These are phyloP conservation scores for Russula lepida DNA, from an alignment of 768 basidiomycete species.

Conservation along the genomic window DNA sequence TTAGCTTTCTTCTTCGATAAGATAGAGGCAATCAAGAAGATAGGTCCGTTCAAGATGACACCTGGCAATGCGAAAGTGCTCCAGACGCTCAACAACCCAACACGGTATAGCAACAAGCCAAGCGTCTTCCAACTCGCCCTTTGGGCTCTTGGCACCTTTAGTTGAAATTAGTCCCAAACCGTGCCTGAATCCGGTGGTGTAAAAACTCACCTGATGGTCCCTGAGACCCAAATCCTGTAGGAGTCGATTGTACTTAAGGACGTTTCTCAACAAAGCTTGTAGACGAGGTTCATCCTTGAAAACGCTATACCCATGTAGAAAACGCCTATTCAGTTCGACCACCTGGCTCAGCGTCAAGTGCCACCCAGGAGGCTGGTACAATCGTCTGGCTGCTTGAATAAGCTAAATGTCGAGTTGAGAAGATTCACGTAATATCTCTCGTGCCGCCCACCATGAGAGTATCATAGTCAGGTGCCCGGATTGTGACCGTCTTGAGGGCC, in stretches of 20 bases:
- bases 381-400: conserved; percentile 85
- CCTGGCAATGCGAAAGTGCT: conserved; percentile 79
- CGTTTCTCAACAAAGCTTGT: conserved; percentile 64
- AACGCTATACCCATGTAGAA: conserved; percentile 84
- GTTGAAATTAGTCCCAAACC: background rate
- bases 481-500: conserved; percentile 89
- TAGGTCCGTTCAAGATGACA: conserved; percentile 82
- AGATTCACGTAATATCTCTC: background rate
- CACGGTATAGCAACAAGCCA: conserved; percentile 73
- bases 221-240: conserved; percentile 83
- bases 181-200: background rate
- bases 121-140: conserved; percentile 80
- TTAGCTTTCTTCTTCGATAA: conserved; percentile 81
- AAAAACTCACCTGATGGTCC: conserved; percentile 73
- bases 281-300: conserved; percentile 90
- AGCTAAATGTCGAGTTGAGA: conserved; percentile 41
- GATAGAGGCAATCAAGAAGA: conserved; percentile 87
- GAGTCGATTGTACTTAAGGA: conserved; percentile 82
- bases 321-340: conserved; percentile 85
- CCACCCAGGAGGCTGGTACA: conserved; percentile 91
- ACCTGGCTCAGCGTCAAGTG: conserved; percentile 90
- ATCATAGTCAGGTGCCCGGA: conserved; percentile 94
- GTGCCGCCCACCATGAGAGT: conserved; percentile 81
- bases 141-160: conserved; percentile 75
- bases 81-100: conserved; percentile 73